These are phyloP conservation scores for Aspergillus phoenicis DNA, from an alignment of 2,329 filamentous ascomycete genomes.

Conservation along the genomic window DNA sequence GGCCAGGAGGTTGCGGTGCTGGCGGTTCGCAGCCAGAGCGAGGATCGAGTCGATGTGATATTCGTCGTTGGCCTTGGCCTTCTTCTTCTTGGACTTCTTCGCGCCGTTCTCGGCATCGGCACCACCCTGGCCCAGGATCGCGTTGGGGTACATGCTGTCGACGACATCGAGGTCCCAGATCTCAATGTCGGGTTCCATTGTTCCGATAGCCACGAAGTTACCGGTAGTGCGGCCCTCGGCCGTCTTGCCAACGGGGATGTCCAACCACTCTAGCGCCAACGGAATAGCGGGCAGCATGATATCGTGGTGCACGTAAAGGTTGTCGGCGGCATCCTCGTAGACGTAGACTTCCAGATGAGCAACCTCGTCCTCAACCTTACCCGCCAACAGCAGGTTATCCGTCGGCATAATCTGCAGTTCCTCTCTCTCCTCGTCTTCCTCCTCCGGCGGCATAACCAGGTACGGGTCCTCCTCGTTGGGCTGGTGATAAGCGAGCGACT, in stretches of 20 bases:
- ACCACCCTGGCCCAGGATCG: constrained; percentile 79
- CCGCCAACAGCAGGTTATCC: constrained; percentile 89
- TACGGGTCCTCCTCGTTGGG: constrained; percentile 96
- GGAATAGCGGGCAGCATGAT: constrained; percentile 98
- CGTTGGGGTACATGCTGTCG: constrained; percentile 97
- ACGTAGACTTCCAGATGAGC: constrained; percentile 96
- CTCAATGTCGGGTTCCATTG: constrained; percentile 98
- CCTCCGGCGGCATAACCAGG: constrained; percentile 79
- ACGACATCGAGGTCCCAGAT: constrained; percentile 96
- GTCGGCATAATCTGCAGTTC: constrained; percentile 90
- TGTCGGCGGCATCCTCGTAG: constrained; percentile 92
- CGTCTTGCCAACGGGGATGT: constrained; percentile 80
- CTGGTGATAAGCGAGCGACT: constrained; percentile 89
- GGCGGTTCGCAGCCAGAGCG: constrained; percentile 85
- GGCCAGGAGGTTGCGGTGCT: constrained; percentile 90
- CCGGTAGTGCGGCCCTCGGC: constrained; percentile 67
- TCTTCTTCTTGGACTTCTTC: constrained; percentile 81
- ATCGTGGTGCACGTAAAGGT: constrained; percentile 98
- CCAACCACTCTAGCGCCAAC: constrained; percentile 92
- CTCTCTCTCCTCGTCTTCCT: constrained; percentile 87
- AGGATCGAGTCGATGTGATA: constrained; percentile 95
- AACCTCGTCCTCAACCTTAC: constrained; percentile 94
- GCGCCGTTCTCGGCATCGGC: constrained; percentile 48
- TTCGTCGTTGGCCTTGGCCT: constrained; percentile 82
- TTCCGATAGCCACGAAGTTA: constrained; percentile 93